Base-by-base conservation (phyloP, 305 asterid species). In the Withania somnifera region DNA sequence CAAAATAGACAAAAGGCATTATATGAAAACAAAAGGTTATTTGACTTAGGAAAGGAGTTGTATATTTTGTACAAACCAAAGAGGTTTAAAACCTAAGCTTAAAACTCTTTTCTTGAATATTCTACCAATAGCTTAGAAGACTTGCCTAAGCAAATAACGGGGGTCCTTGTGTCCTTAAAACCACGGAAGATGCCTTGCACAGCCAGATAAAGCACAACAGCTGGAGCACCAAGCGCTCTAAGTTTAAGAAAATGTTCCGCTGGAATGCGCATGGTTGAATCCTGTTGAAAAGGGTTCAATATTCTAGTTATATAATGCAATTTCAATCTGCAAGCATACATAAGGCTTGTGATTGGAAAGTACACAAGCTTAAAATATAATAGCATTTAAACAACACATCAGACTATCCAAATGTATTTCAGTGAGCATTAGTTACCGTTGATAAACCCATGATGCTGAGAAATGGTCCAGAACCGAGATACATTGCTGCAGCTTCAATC, bases 221-320 rank as follows among this genome's bases (percentile, higher is more conserved):
- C 88, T 11, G 91, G 91, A 13, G 91, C 91, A 78, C 91, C 91
- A 79, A 88, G 52, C 53, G 91, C 84, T 85, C 91, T 86, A 53
- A 88, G 89, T 80, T 78, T 83, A 58, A 88, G 91, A 84, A 88
- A 84, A 20, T 82, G 83, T 82, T 86, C 87, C 4, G 91, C 89
- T 56, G 89, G 89, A 60, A 81, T 67, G n/a, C 86, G 84, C 89
- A 88, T 86, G 3, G 86, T 71, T 24, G 91, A 88, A 75, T 83
- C 84, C 91, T 88, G 87, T 63, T 38, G 52, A 50, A 68, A 45
- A 15, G 11, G 79, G 79, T 73, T 73, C 60, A 73, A 47, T 22
- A 26, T 14, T 26, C 60, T 47, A 47, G 79, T 47, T 73, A 73
- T 8, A 73, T 50, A 26, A 14, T 73, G 26, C 58, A 73, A 73